Percentiles rank a stretch among this genome's conserved stretches.
These are phyloP conservation scores for Hypoxylon subgilvum DNA, from an alignment of 495 filamentous ascomycete genomes.

Conservation along the genomic window DNA sequence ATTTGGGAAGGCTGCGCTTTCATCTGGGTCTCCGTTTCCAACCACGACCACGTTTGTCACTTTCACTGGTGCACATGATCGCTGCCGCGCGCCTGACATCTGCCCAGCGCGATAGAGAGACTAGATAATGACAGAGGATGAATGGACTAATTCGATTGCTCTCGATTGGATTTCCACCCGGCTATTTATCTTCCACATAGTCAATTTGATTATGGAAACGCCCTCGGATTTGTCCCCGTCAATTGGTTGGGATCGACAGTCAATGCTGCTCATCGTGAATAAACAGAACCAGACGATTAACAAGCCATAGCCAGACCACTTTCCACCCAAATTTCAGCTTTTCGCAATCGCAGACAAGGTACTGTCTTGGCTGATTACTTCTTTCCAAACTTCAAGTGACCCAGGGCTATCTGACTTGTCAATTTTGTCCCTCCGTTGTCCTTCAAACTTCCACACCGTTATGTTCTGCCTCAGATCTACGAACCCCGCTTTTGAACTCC, in stretches of 20 bases:
- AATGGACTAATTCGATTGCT: constrained; percentile 5
- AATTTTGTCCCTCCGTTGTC: not conserved
- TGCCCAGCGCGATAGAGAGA: constrained; percentile 11
- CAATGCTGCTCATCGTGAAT: not conserved
- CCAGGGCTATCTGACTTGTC: not conserved
- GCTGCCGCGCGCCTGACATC: constrained; percentile 30
- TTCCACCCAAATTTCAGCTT: no score
- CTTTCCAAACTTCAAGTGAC: no score
- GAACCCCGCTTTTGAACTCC: constrained; percentile 12
- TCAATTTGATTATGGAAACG: not conserved
- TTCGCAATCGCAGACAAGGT: no score
- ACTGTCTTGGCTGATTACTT: no score
- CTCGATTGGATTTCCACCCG: constrained; percentile 10
- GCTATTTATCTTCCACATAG: constrained; percentile 5
- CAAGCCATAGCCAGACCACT: no score
- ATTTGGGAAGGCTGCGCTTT: not conserved
- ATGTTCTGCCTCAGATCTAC: not conserved
- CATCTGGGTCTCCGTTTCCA: constrained; percentile 8
- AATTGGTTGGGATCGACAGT: not conserved
- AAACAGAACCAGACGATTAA: not conserved
- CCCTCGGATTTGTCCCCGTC: not conserved
- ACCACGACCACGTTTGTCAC: constrained; percentile 29
- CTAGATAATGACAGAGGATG: not conserved
- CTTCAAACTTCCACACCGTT: not conserved
- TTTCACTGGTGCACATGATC: constrained; percentile 34